Percentiles rank a stretch among this genome's conserved stretches.
These are phyloP conservation scores for Ophiobolus disseminans DNA, from an alignment of 2,329 filamentous ascomycete genomes.

Conservation along the genomic window DNA sequence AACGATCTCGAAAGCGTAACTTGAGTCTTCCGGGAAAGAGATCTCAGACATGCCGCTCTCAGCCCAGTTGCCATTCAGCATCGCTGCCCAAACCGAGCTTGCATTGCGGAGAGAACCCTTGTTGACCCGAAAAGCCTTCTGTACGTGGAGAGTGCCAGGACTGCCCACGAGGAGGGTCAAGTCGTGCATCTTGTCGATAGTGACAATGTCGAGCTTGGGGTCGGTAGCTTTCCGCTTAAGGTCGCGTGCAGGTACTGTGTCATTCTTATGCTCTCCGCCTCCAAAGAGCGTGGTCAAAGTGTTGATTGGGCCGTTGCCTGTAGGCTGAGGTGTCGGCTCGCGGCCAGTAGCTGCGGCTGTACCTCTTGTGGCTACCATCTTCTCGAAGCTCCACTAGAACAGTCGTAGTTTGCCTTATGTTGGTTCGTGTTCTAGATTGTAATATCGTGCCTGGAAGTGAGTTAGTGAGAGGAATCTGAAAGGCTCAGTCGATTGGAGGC, in stretches of 20 bases:
- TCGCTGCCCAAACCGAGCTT: constrained; percentile 8
- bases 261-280: background rate
- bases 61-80: constrained; percentile 10
- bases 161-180: constrained; percentile 14
- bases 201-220: background rate
- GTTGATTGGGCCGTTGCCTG: background rate
- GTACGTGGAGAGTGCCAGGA: background rate
- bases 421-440: too few relatives aligned
- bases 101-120: constrained; percentile 5
- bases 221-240: background rate
- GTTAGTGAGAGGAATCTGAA: too few relatives aligned
- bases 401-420: too few relatives aligned
- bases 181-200: constrained; percentile 4
- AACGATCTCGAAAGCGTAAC: background rate
- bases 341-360: background rate
- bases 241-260: background rate
- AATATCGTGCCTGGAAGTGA: too few relatives aligned
- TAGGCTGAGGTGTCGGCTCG: background rate
- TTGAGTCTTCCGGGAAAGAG: constrained; percentile 6
- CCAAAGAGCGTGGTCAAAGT: background rate
- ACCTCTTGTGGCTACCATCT: background rate
- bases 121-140: constrained; percentile 7
- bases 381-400: too few relatives aligned
- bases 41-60: constrained; percentile 7
- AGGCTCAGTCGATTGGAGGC: too few relatives aligned